Base-by-base conservation (phyloP, 2,329 filamentous ascomycete species). In the Hirsutella minnesotensis region DNA sequence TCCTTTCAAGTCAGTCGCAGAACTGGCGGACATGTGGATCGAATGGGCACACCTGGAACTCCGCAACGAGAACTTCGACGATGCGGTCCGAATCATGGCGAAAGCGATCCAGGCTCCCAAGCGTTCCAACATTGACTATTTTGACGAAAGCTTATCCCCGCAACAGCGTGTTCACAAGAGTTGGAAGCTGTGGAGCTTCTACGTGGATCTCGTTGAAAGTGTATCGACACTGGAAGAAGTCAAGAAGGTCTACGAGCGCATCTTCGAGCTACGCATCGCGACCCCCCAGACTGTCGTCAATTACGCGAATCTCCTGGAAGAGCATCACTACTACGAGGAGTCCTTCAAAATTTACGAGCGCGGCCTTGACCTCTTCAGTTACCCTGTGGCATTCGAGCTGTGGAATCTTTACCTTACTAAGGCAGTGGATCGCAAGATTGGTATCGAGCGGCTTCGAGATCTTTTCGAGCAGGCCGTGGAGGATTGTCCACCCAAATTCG, bases 101-200 rank as follows among this genome's bases (percentile, higher is more conserved):
- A 96, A 95, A 62, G 92, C 92, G 16, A 90, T 92, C 5, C 89
- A 95, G 61, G 86, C 92, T n/a, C 89, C 92, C 0, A 96, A 96
- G 63, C 73, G 87, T 50, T 95, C 90, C n/a, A 94, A 81, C 2
- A 88, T 98, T n/a, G 92, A 98, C 66, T 98, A 96, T 60, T 98
- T 96, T 56, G 92, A 98, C 59, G 94, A 98, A 59, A 87, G 78
- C 0, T 69, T 98, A 7, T 88, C 87, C 2, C 90, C 92, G 4
- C 92, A 98, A 60, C 92, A 96, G 66, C 79, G 94, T 48, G 86
- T 98, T 3, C 92, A 98, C 68, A 98, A 98, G 71, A 95, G 87
- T 59, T 98, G 92, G 92, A 98, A 96, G 62, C 67, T 98, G 10
- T 98, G 92, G 92, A 95, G 88, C 64, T 98, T 98, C 69, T 98